A percentile compares a stretch with the other conserved stretches of the same genome.
Evolutionary conservation across 2,329 filamentous ascomycete genomes (phyloP).

Genomic region (Arachnopeziza araneosa): DNA sequence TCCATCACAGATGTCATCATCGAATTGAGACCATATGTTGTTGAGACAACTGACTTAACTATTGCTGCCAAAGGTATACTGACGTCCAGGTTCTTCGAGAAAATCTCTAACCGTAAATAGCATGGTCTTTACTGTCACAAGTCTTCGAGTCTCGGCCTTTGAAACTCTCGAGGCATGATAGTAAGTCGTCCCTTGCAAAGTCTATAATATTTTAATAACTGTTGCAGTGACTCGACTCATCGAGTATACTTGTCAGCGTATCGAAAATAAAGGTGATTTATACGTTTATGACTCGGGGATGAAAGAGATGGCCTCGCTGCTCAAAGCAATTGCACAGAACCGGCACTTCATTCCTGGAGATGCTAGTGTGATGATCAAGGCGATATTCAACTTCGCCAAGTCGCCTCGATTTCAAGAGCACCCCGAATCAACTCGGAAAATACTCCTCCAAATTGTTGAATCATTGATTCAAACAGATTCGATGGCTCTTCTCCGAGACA

Average conservation of each 20-base stretch:
- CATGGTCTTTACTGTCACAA: conserved; percentile 13
- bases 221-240: conserved; percentile 17
- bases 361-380: conserved; percentile 11
- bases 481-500: conserved; percentile 12
- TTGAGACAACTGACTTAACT: conserved; percentile 14
- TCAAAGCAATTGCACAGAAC: conserved; percentile 12
- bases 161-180: conserved; percentile 16
- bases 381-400: conserved; percentile 16
- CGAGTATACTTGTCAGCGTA: conserved; percentile 16
- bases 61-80: conserved; percentile 17
- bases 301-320: conserved; percentile 12
- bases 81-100: neutral
- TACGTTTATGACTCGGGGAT: conserved; percentile 19
- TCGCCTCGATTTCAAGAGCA: conserved; percentile 15
- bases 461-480: conserved; percentile 14
- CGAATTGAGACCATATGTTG: conserved; percentile 17
- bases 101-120: conserved; percentile 9
- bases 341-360: conserved; percentile 16
- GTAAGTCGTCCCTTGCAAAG: conserved; percentile 5
- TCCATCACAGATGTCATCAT: conserved; percentile 10
- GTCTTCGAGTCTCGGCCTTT: conserved; percentile 10
- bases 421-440: conserved; percentile 16
- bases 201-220: conserved; percentile 3
- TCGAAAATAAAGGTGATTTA: conserved; percentile 9
- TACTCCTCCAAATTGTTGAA: conserved; percentile 18